phyloP scores from a whole-genome alignment of 805 yeast genomes.

The Metschnikowia cubensis region DNA sequence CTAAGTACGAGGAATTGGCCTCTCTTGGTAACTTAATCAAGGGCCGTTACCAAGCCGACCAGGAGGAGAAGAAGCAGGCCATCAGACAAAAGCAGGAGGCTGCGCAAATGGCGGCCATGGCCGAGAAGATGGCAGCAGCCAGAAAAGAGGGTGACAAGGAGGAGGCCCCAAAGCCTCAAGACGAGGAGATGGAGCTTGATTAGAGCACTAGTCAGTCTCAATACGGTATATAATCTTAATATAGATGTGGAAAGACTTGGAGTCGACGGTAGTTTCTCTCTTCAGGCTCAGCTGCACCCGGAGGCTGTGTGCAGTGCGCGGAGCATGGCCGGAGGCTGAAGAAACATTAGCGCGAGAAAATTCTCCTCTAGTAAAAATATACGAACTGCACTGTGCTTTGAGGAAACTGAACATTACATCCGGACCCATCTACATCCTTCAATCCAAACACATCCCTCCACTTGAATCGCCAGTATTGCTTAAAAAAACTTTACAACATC shows the following conservation, averaged over 20 bases:
- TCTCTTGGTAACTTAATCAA: slow-evolving; percentile 90
- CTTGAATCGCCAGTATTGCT: background rate
- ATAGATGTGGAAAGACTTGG: slow-evolving; percentile 1
- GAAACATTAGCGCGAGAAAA: slow-evolving; percentile 7
- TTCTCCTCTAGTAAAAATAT: background rate
- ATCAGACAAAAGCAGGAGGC: slow-evolving; percentile 84
- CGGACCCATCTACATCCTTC: background rate
- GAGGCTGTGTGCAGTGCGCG: slow-evolving; percentile 1
- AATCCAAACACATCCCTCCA: background rate
- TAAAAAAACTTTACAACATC: background rate
- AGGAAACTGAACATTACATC: background rate
- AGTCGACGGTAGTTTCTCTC: background rate
- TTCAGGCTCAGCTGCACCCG: background rate
- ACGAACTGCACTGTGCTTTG: slow-evolving; percentile 1
- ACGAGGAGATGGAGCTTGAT: slow-evolving; percentile 24
- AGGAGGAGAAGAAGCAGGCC: slow-evolving; percentile 93
- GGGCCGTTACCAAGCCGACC: slow-evolving; percentile 91
- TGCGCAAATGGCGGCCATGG: slow-evolving; percentile 74
- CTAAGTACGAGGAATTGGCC: slow-evolving; percentile 96
- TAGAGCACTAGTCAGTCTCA: slow-evolving; percentile 4
- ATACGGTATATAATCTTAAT: background rate
- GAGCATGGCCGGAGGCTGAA: background rate
- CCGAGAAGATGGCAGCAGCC: slow-evolving; percentile 77
- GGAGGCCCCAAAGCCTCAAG: slow-evolving; percentile 18
- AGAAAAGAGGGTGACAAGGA: slow-evolving; percentile 44